phyloP scores from a whole-genome alignment of 495 filamentous ascomycete species.

The Penicillium nucicola region DNA sequence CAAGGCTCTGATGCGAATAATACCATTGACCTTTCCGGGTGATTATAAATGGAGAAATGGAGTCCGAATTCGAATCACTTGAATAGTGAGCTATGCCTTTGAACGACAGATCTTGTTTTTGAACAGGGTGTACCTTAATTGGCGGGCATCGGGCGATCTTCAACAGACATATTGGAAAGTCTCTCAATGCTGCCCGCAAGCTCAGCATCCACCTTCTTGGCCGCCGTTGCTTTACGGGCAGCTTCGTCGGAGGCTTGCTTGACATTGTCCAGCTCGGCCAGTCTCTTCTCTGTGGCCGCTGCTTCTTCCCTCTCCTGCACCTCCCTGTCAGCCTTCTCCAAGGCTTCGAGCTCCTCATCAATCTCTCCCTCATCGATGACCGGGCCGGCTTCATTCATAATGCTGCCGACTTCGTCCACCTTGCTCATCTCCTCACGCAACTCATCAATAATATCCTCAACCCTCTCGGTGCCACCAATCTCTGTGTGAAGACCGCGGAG shows the following conservation, averaged over 20 bases:
- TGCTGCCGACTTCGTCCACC: conserved; percentile 76
- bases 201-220: conserved; percentile 25
- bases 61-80: background rate
- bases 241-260: conserved; percentile 35
- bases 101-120: background rate
- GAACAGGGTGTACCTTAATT: conserved; percentile 8
- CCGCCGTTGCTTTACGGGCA: conserved; percentile 22
- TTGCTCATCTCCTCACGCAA: conserved; percentile 76
- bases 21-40: conserved; percentile 2
- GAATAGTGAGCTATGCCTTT: background rate
- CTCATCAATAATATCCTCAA: conserved; percentile 70
- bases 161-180: conserved; percentile 44
- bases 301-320: conserved; percentile 51
- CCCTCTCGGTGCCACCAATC: conserved; percentile 72
- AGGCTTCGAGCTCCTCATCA: conserved; percentile 78
- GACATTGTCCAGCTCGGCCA: conserved; percentile 42
- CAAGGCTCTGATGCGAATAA: background rate
- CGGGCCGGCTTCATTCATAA: conserved; percentile 61
- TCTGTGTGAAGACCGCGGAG: conserved; percentile 70
- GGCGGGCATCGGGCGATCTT: conserved; percentile 30
- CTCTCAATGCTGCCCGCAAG: conserved; percentile 39
- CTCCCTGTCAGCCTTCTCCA: conserved; percentile 66
- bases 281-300: conserved; percentile 40
- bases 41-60: background rate
- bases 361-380: conserved; percentile 79